A percentile compares a stretch with the other conserved stretches of the same genome.
Evolutionary conservation across 31 red algal genomes (phyloP).

Genomic region (Endocladia muricata): DNA sequence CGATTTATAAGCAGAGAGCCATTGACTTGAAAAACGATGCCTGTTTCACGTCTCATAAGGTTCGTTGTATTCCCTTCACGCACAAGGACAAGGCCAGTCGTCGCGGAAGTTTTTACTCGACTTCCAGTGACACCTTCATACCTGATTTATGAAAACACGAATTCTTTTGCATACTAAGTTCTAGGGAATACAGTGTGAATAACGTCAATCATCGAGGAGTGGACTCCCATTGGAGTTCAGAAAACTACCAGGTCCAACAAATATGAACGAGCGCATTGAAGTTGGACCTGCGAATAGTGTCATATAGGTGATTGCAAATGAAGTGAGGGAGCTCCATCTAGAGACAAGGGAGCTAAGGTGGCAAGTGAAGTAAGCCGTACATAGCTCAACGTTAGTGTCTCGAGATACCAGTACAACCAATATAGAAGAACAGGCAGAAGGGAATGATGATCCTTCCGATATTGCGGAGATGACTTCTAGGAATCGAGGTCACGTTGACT

Average conservation of each 20-base stretch:
- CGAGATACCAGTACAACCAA: background rate
- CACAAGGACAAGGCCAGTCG: too few relatives aligned
- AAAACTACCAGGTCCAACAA: too few relatives aligned
- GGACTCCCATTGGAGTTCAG: background rate
- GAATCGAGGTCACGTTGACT: background rate
- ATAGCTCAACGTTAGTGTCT: background rate
- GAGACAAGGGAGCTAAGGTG: too few relatives aligned
- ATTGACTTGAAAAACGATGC: constrained; percentile 17
- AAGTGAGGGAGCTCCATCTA: too few relatives aligned
- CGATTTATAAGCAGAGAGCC: background rate
- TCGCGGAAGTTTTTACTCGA: too few relatives aligned
- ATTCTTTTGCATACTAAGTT: background rate
- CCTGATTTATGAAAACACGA: background rate
- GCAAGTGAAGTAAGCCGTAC: background rate
- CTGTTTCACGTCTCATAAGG: constrained; percentile 45
- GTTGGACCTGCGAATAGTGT: too few relatives aligned
- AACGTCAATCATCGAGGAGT: background rate
- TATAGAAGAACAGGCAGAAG: background rate
- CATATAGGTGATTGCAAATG: too few relatives aligned
- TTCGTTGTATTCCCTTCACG: constrained; percentile 35
- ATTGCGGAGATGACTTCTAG: background rate
- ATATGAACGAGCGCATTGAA: too few relatives aligned
- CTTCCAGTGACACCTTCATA: too few relatives aligned
- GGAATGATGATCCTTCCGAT: background rate
- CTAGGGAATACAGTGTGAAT: background rate